Evolutionary conservation across 1,139 yeast genomes (phyloP).

Genomic region (Saccharomyces hybrid): DNA sequence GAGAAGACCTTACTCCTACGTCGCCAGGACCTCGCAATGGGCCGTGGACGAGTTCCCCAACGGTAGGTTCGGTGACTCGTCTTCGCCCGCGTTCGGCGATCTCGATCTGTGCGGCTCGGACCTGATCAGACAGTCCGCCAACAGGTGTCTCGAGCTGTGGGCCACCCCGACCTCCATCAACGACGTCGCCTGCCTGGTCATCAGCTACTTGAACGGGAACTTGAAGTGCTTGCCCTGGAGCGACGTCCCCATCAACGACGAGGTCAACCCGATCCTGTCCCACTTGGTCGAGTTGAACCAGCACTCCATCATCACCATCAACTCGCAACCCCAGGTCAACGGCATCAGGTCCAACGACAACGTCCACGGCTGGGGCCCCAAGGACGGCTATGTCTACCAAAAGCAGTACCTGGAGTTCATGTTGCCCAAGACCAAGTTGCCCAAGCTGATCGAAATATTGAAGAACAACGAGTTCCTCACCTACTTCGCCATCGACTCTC

Average conservation of each 20-base stretch:
- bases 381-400: conserved; percentile 84
- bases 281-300: conserved; percentile 56
- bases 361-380: conserved; percentile 92
- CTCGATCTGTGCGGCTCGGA: conserved; percentile 73
- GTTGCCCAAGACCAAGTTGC: conserved; percentile 47
- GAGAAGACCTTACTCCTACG: conserved; percentile 83
- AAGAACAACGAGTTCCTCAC: conserved; percentile 48
- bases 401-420: conserved; percentile 85
- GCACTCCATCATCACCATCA: conserved; percentile 69
- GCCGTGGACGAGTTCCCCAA: conserved; percentile 76
- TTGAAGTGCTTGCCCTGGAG: conserved; percentile 87
- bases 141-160: conserved; percentile 80
- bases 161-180: conserved; percentile 58
- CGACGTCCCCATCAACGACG: conserved; percentile 78
- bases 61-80: conserved; percentile 91
- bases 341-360: conserved; percentile 67
- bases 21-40: conserved; percentile 87
- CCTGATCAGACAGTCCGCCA: conserved; percentile 66
- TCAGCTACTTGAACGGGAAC: conserved; percentile 60
- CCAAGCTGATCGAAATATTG: conserved; percentile 35
- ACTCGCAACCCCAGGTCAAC: conserved; percentile 91
- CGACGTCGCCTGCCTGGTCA: conserved; percentile 57
- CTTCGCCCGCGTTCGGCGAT: conserved; percentile 91
- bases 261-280: conserved; percentile 56
- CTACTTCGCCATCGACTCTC: conserved; percentile 66